phyloP scores from a whole-genome alignment of 1,284 basidiomycete species.

The Pseudomicrostroma phylloplanum region DNA sequence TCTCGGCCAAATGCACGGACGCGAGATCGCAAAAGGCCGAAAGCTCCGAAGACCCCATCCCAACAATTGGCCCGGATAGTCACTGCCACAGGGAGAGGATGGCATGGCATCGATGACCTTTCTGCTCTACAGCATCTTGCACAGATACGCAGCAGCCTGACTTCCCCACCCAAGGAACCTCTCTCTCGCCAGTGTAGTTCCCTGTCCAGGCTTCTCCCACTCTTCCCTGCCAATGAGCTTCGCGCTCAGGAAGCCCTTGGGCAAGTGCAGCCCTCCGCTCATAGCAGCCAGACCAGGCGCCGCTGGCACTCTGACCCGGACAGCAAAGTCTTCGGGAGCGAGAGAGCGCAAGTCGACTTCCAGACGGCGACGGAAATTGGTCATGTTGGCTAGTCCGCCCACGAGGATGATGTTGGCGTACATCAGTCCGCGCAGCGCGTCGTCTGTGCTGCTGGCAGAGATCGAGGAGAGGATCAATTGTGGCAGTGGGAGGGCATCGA shows the following conservation, averaged over 20 bases:
- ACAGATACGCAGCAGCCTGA: too few relatives aligned
- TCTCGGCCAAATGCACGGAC: too few relatives aligned
- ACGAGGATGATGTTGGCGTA: slow-evolving; percentile 87
- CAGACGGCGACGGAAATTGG: slow-evolving; percentile 57
- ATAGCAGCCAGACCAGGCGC: neutral
- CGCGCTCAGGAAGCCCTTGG: neutral
- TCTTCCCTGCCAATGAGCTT: neutral
- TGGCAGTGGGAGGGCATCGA: neutral
- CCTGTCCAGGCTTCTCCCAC: slow-evolving; percentile 2
- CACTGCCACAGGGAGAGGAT: too few relatives aligned
- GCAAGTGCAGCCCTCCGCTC: neutral
- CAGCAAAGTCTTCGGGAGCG: neutral
- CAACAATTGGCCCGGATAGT: too few relatives aligned
- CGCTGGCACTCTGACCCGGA: neutral
- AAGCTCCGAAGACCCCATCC: too few relatives aligned
- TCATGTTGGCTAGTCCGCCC: slow-evolving; percentile 72
- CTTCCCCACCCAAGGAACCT: too few relatives aligned
- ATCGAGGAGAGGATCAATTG: too few relatives aligned
- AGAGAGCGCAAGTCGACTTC: neutral
- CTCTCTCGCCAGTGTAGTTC: too few relatives aligned
- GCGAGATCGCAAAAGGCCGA: too few relatives aligned
- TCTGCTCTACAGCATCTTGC: too few relatives aligned
- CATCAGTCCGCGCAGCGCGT: slow-evolving; percentile 73
- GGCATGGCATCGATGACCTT: too few relatives aligned
- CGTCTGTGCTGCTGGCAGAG: slow-evolving; percentile 49